A percentile compares a stretch with the other conserved stretches of the same genome.
Conservation (phyloP, 768 basidiomycete genomes). For the Suillus discolor region DNA sequence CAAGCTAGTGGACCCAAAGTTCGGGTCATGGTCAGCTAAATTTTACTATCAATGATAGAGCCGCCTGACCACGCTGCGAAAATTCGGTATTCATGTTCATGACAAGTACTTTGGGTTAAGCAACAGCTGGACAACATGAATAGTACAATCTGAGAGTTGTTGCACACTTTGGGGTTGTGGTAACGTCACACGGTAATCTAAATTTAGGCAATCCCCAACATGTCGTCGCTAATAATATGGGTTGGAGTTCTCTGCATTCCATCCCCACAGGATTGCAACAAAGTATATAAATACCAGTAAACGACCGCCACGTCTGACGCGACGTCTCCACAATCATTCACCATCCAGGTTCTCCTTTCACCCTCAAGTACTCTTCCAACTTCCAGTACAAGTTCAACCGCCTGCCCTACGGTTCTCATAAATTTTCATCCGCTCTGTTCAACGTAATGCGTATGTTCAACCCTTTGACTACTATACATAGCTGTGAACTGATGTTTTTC, state of each 20-base stretch:
- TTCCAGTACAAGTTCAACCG: not conserved
- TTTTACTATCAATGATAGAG: not conserved
- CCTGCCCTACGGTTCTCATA: no score
- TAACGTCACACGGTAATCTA: not conserved
- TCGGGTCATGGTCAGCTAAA: not conserved
- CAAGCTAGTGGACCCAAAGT: no score
- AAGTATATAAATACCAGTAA: constrained; percentile 29
- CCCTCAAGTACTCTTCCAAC: constrained; percentile 9
- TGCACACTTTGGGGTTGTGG: not conserved
- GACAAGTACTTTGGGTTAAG: no score
- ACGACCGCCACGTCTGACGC: constrained; percentile 32
- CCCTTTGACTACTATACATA: constrained; percentile 3
- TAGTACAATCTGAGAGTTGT: no score
- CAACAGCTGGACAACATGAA: no score
- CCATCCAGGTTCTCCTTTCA: not conserved
- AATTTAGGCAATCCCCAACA: constrained; percentile 31
- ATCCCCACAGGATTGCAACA: constrained; percentile 27
- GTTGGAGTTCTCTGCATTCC: constrained; percentile 8
- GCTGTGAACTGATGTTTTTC: constrained; percentile 10
- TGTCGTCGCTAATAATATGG: constrained; percentile 10
- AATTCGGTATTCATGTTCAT: not conserved
- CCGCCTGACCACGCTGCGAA: not conserved
- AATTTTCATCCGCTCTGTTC: constrained; percentile 10
- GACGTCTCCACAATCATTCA: constrained; percentile 32
- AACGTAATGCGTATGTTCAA: constrained; percentile 41